phyloP scores from a whole-genome alignment of 371 early-diverging fungal species.

The Mucor lusitanicus region DNA sequence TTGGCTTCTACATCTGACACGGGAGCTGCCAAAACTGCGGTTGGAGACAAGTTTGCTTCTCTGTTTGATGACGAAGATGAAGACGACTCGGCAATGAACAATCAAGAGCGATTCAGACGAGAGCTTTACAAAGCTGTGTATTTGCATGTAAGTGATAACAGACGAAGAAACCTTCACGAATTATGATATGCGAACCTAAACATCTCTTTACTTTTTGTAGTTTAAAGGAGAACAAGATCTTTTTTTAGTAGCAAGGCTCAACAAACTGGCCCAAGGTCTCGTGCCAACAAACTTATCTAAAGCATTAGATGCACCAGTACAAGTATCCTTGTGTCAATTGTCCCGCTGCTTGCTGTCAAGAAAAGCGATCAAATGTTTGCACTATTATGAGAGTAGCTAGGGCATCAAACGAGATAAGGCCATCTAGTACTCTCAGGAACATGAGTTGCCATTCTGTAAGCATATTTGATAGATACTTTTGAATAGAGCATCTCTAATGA shows the following conservation, averaged over 20 bases:
- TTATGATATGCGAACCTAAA: not conserved
- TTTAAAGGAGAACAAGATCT: not conserved
- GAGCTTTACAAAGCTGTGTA: not conserved
- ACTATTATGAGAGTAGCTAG: slow-evolving; percentile 8
- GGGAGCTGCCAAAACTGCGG: no score
- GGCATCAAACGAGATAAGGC: slow-evolving; percentile 10
- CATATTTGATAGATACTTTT: slow-evolving; percentile 1
- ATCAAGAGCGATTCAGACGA: not conserved
- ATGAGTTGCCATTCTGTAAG: slow-evolving; percentile 3
- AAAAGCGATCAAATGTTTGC: not conserved
- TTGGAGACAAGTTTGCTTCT: no score
- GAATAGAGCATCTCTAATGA: not conserved
- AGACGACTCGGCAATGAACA: not conserved
- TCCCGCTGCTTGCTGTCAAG: no score
- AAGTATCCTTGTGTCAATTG: no score
- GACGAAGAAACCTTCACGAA: not conserved
- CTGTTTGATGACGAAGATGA: not conserved
- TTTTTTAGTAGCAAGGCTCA: not conserved
- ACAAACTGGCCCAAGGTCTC: not conserved
- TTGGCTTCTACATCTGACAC: no score
- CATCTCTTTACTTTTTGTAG: not conserved
- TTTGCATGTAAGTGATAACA: not conserved
- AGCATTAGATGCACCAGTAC: no score
- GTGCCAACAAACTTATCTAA: not conserved
- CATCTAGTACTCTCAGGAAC: slow-evolving; percentile 1